A percentile compares a stretch with the other conserved stretches of the same genome.
These are phyloP conservation scores for Henckelia pumila DNA, from an alignment of 257 asterid genomes.

Conservation along the genomic window DNA sequence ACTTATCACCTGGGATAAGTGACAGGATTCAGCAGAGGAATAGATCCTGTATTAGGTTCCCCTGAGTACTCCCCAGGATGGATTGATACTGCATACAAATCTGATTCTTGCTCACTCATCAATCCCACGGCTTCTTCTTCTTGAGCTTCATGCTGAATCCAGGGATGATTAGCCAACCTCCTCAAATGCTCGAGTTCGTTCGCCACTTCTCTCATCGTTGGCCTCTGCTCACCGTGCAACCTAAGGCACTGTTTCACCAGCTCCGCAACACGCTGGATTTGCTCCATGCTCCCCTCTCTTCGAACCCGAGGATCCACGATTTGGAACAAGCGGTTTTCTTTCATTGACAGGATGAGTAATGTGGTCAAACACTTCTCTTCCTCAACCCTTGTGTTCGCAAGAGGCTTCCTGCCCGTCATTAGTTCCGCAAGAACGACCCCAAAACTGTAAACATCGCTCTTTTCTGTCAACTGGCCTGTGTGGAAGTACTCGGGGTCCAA, in stretches of 20 bases:
- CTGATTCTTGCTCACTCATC: conserved; percentile 24
- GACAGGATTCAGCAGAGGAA: conserved; percentile 10
- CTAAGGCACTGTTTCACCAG: conserved; percentile 21
- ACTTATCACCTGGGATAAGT: conserved; percentile 20
- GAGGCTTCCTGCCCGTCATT: conserved; percentile 37
- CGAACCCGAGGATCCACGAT: conserved; percentile 23
- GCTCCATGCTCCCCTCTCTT: conserved; percentile 29
- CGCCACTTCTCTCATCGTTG: conserved; percentile 51
- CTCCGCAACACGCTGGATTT: conserved; percentile 16
- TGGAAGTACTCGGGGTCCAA: conserved; percentile 55
- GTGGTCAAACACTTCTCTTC: conserved; percentile 22
- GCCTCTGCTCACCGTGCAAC: conserved; percentile 29
- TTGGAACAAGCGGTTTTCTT: conserved; percentile 26
- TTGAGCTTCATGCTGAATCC: conserved; percentile 23
- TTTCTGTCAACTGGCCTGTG: conserved; percentile 43
- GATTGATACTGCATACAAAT: conserved; percentile 31
- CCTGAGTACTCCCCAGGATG: conserved; percentile 26
- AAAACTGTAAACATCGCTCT: conserved; percentile 51
- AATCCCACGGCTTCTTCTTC: conserved; percentile 27
- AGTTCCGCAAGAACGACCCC: conserved; percentile 44
- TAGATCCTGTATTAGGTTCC: conserved; percentile 19
- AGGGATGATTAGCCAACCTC: conserved; percentile 37
- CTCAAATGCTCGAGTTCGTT: conserved; percentile 47
- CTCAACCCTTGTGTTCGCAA: background rate
- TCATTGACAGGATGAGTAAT: conserved; percentile 2